Percentiles rank a stretch among this genome's conserved stretches.
These are phyloP conservation scores for Ogataea zsoltii DNA, from an alignment of 805 yeast species.

Conservation along the genomic window DNA sequence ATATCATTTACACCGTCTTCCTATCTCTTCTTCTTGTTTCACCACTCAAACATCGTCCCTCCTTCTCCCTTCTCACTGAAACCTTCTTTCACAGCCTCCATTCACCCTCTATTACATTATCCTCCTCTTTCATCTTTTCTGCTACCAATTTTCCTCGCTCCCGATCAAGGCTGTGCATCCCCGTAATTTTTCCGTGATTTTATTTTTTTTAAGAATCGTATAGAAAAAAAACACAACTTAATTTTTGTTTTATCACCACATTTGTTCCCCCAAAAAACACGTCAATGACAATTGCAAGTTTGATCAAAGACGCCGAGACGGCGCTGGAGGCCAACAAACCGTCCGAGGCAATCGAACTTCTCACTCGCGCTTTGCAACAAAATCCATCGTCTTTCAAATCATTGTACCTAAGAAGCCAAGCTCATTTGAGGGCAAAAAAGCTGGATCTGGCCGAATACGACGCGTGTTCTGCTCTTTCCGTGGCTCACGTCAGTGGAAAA, in stretches of 20 bases:
- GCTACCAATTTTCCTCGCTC: too few species aligned
- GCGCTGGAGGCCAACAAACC: constrained; percentile 48
- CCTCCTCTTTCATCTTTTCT: too few species aligned
- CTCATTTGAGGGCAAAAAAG: constrained; percentile 47
- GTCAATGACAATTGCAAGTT: constrained; percentile 20
- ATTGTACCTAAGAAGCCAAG: constrained; percentile 48
- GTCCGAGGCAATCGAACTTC: constrained; percentile 43
- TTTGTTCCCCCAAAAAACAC: neutral
- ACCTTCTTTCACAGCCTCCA: too few species aligned
- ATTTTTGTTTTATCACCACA: neutral
- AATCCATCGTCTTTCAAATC: constrained; percentile 49
- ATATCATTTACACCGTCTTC: too few species aligned
- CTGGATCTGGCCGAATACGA: constrained; percentile 50
- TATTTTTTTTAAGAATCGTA: neutral
- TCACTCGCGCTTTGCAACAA: constrained; percentile 42
- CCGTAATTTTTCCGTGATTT: too few species aligned
- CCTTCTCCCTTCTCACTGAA: too few species aligned
- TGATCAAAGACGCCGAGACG: constrained; percentile 37
- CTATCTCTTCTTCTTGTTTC: too few species aligned
- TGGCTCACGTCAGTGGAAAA: constrained; percentile 49
- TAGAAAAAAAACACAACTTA: neutral
- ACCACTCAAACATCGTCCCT: too few species aligned
- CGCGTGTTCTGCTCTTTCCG: constrained; percentile 41
- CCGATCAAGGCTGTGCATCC: too few species aligned
- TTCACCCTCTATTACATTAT: too few species aligned